phyloP scores from a whole-genome alignment of 2,329 filamentous ascomycete genomes.

The Microascus cirrosus region DNA sequence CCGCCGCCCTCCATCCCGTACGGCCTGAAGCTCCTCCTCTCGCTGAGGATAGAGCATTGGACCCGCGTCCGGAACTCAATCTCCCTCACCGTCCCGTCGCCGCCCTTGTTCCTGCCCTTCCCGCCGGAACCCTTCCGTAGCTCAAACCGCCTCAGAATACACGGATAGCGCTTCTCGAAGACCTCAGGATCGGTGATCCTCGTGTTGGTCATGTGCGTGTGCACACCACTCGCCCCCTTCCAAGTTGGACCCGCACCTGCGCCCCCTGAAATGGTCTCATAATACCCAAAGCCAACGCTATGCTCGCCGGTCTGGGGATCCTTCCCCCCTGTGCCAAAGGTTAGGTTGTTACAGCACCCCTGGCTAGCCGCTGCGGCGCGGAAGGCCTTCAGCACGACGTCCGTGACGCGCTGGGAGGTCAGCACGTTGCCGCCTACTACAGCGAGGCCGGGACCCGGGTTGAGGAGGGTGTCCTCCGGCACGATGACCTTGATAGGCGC shows the following conservation, averaged over 20 bases:
- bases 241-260: background rate
- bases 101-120: slow-evolving; percentile 39
- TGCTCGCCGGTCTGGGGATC: background rate
- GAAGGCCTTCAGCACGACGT: slow-evolving; percentile 55
- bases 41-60: slow-evolving; percentile 49
- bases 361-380: slow-evolving; percentile 68
- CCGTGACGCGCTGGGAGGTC: slow-evolving; percentile 30
- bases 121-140: slow-evolving; percentile 54
- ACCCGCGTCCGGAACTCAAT: slow-evolving; percentile 13
- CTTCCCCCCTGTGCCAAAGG: slow-evolving; percentile 58
- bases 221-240: background rate
- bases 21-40: slow-evolving; percentile 62
- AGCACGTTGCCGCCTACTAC: slow-evolving; percentile 65
- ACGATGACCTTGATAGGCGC: slow-evolving; percentile 66
- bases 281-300: too few relatives aligned
- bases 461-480: slow-evolving; percentile 61
- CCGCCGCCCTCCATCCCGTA: slow-evolving; percentile 69
- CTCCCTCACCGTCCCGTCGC: slow-evolving; percentile 68
- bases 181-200: slow-evolving; percentile 51
- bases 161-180: slow-evolving; percentile 50
- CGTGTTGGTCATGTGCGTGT: slow-evolving; percentile 59
- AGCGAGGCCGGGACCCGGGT: slow-evolving; percentile 63
- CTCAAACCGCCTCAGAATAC: slow-evolving; percentile 59
- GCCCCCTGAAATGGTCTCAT: background rate
- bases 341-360: slow-evolving; percentile 75